Evolutionary conservation across 2,329 filamentous ascomycete genomes (phyloP).

Genomic region (Penicillium sp.): DNA sequence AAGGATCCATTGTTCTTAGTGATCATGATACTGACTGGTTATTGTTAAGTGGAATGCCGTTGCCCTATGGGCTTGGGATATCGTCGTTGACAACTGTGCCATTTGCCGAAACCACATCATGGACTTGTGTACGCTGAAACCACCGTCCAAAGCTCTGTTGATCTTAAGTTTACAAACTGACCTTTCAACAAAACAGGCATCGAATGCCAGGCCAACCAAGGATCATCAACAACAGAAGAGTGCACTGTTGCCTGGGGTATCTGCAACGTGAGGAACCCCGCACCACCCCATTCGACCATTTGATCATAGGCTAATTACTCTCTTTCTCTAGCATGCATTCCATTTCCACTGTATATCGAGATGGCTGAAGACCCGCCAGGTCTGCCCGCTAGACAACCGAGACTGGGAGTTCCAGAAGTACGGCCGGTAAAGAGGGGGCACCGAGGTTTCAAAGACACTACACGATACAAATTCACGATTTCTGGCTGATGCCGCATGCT

Average conservation of each 20-base stretch:
- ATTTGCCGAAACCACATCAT: conserved; percentile 99
- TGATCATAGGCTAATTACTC: background rate
- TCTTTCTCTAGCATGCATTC: conserved; percentile 76
- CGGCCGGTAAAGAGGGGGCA: conserved; percentile 57
- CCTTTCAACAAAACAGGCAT: conserved; percentile 61
- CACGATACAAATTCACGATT: conserved; percentile 15
- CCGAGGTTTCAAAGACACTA: conserved; percentile 3
- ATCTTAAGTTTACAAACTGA: conserved; percentile 4
- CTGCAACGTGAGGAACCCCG: conserved; percentile 73
- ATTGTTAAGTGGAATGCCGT: conserved; percentile 87
- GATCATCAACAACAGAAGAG: conserved; percentile 93
- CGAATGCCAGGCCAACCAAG: conserved; percentile 98
- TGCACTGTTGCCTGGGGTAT: conserved; percentile 99
- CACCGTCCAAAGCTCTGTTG: background rate
- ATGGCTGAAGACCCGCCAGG: conserved; percentile 98
- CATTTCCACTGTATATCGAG: conserved; percentile 99
- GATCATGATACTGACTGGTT: conserved; percentile 16
- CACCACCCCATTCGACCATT: background rate
- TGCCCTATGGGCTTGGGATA: conserved; percentile 98
- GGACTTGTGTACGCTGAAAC: conserved; percentile 73
- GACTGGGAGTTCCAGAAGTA: conserved; percentile 99
- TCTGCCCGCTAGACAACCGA: conserved; percentile 94
- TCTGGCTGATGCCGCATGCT: conserved; percentile 12
- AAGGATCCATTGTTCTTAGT: conserved; percentile 7
- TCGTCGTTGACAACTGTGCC: conserved; percentile 98